A percentile compares a stretch with the other conserved stretches of the same genome.
phyloP scores from a whole-genome alignment of 768 basidiomycete species.

The Pisolithus microcarpus region DNA sequence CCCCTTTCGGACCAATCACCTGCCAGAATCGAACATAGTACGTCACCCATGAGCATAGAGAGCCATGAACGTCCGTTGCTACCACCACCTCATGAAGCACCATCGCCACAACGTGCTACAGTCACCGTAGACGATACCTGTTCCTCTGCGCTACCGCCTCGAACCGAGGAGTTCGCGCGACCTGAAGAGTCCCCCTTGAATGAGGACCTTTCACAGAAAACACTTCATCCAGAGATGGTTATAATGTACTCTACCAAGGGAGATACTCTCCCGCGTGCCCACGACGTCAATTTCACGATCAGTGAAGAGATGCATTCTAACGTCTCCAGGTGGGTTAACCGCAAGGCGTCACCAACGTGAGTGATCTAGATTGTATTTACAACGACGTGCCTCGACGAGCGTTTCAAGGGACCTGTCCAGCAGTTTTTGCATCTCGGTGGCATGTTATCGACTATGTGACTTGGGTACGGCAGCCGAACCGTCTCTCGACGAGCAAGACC shows the following conservation, averaged over 20 bases:
- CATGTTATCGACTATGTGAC: constrained; percentile 33
- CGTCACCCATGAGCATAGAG: too few relatives aligned
- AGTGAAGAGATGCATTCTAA: constrained; percentile 20
- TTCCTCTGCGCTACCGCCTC: too few relatives aligned
- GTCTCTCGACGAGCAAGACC: constrained; percentile 10
- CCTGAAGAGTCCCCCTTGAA: not conserved
- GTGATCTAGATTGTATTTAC: constrained; percentile 11
- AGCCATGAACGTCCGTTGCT: too few relatives aligned
- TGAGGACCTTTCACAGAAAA: not conserved
- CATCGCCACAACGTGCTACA: too few relatives aligned
- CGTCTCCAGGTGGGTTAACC: constrained; percentile 33
- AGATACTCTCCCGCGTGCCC: constrained; percentile 13
- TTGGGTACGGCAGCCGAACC: constrained; percentile 12
- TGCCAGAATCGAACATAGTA: too few relatives aligned
- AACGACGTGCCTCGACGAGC: not conserved
- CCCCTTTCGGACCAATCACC: too few relatives aligned
- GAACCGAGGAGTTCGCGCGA: not conserved
- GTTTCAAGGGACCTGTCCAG: constrained; percentile 25
- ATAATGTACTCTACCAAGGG: constrained; percentile 15
- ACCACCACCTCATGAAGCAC: too few relatives aligned
- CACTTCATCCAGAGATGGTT: constrained; percentile 14
- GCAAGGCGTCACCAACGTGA: constrained; percentile 23
- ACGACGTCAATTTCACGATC: constrained; percentile 24
- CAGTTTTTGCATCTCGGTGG: constrained; percentile 40
- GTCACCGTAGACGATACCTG: too few relatives aligned